Evolutionary conservation across 345 rosid species (phyloP).

Genomic region (Citrus sinensis): DVS_A1.0 CM039167.1:7038501-7039000

Average conservation of each 20-base stretch:
- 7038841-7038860: slow-evolving; percentile 73
- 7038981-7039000: slow-evolving; percentile 55
- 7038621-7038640: slow-evolving; percentile 6
- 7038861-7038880: slow-evolving; percentile 75
- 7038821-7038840: slow-evolving; percentile 68
- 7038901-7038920: slow-evolving; percentile 73
- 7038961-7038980: slow-evolving; percentile 74
- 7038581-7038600: background rate
- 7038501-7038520: slow-evolving; percentile 5
- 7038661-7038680: slow-evolving; percentile 54
- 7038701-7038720: slow-evolving; percentile 75
- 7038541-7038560: background rate
- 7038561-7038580: background rate
- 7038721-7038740: slow-evolving; percentile 81
- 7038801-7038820: slow-evolving; percentile 96
- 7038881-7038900: slow-evolving; percentile 70
- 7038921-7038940: slow-evolving; percentile 79
- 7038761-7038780: slow-evolving; percentile 83
- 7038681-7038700: slow-evolving; percentile 79
- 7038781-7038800: slow-evolving; percentile 82
- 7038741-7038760: slow-evolving; percentile 98
- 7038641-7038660: slow-evolving; percentile 18
- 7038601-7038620: background rate
- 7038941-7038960: slow-evolving; percentile 75
- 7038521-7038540: background rate